Conservation (phyloP, 352 stramenopile species). For the Pythium aristosporum region DNA sequence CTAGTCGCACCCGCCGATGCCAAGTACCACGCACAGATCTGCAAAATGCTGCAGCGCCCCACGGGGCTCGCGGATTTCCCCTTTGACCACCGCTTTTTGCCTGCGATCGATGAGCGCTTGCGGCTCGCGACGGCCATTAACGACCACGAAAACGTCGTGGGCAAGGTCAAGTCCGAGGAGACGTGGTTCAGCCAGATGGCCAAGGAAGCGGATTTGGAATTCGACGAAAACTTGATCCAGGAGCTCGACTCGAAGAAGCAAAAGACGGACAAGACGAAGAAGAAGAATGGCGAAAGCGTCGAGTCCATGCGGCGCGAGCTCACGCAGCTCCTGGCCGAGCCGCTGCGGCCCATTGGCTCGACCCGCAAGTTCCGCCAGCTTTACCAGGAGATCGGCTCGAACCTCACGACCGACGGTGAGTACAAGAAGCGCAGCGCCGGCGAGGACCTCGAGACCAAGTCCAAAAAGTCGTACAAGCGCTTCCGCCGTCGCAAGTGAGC, state of each 20-base stretch:
- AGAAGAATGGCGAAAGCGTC: slow-evolving; percentile 53
- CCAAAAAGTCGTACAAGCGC: slow-evolving; percentile 83
- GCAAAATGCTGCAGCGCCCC: slow-evolving; percentile 81
- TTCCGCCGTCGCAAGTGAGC: slow-evolving; percentile 52
- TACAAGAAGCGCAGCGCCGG: slow-evolving; percentile 75
- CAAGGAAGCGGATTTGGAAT: slow-evolving; percentile 69
- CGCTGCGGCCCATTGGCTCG: slow-evolving; percentile 74
- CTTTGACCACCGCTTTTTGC: slow-evolving; percentile 80
- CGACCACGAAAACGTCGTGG: slow-evolving; percentile 67
- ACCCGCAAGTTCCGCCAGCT: slow-evolving; percentile 81
- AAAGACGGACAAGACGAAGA: slow-evolving; percentile 45
- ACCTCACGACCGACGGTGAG: slow-evolving; percentile 65
- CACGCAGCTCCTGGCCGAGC: slow-evolving; percentile 47
- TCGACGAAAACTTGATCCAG: slow-evolving; percentile 78
- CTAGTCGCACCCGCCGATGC: slow-evolving; percentile 74
- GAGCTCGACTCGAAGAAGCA: slow-evolving; percentile 68
- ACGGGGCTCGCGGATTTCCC: slow-evolving; percentile 80
- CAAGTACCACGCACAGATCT: slow-evolving; percentile 85
- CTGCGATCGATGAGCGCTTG: slow-evolving; percentile 72
- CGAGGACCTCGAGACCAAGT: slow-evolving; percentile 66
- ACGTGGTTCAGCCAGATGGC: slow-evolving; percentile 88
- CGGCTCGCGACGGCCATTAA: slow-evolving; percentile 81
- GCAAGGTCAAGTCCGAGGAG: slow-evolving; percentile 82
- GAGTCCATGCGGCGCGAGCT: slow-evolving; percentile 62
- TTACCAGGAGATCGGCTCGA: slow-evolving; percentile 71